Percentiles rank a stretch among this genome's conserved stretches.
Evolutionary conservation across 148 eudicot genomes (phyloP).

Genomic region (Spergularia bocconei): DNA sequence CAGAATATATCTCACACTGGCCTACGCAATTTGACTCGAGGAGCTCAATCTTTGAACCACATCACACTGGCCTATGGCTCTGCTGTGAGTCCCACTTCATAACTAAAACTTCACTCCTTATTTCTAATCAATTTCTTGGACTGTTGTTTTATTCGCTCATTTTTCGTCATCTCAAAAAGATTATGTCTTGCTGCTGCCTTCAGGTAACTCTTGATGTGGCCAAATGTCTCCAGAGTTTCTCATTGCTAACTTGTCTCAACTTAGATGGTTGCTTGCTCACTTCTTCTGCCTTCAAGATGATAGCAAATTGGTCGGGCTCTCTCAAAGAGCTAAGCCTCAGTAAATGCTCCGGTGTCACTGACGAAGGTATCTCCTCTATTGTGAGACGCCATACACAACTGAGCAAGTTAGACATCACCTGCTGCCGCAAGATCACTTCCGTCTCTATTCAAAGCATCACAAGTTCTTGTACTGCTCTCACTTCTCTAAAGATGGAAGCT

Average conservation of each 20-base stretch:
- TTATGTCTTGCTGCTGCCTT: not conserved
- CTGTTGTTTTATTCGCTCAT: not conserved
- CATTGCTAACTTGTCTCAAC: constrained; percentile 53
- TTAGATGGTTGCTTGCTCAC: constrained; percentile 73
- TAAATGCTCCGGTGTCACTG: constrained; percentile 80
- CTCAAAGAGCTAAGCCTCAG: constrained; percentile 69
- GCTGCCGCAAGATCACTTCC: constrained; percentile 75
- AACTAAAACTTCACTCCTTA: not conserved
- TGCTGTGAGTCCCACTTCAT: constrained; percentile 39
- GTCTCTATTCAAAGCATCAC: constrained; percentile 55
- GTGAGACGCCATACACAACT: constrained; percentile 57
- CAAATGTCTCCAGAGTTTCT: constrained; percentile 52
- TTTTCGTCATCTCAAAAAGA: too few relatives aligned
- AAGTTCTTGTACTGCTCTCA: constrained; percentile 56
- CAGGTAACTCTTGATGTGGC: constrained; percentile 70
- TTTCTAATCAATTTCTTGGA: not conserved
- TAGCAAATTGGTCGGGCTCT: constrained; percentile 57
- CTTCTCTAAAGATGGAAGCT: constrained; percentile 75
- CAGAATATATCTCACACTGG: constrained; percentile 65
- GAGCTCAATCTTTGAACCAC: constrained; percentile 41
- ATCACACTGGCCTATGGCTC: constrained; percentile 60
- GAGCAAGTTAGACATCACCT: constrained; percentile 65
- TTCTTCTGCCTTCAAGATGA: constrained; percentile 61
- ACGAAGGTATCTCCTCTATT: constrained; percentile 61
- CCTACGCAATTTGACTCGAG: constrained; percentile 47